Base-by-base conservation (phyloP, 768 basidiomycete species). In the Naganishia onofrii region DNA sequence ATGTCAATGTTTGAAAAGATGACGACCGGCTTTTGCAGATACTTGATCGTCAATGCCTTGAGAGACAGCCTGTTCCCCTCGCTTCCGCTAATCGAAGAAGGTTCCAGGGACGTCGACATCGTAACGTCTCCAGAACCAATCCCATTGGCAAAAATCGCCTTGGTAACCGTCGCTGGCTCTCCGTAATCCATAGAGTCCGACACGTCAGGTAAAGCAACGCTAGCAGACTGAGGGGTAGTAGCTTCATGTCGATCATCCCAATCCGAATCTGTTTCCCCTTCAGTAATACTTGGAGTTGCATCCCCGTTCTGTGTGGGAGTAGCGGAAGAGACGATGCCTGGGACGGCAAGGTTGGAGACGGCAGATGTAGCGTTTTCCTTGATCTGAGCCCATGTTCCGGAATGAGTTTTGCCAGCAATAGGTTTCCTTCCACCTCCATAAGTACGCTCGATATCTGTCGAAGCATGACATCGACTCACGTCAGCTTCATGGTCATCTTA, bases 31-130 rank as follows among this genome's bases (percentile, higher is more conserved):
- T 91, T 87, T 67, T 90, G 83, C 84, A 99, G 97, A 81, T 93
- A 99, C 75, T 88, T 87, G 81, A 91, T 88, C 72, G 92, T 83
- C 46, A 99, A 82, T 78, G 98, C 96, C 79, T 96, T 93, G 77
- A 92, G 88, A 1, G 93, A 91, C 26, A 63, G 23, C 38, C 29
- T 63, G 42, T 46, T 63, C 3, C 36, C 60, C 15, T 63, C 60
- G 42, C 60, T 63, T 28, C 60, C 60, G 15, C 38, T 29, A 15
- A 44, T 63, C 7, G 60, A 60, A 21, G 58, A 60, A 23, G 36
- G 58, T 38, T 60, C 58, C 58, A 60, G 3, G 7, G 58, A 42
- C 1, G 58, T 42, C 19, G 36, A 8, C 21, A 38, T 23, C 4
- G 60, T 28, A 10, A 13, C 46, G 13, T 63, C 60, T 12, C 9